Percentiles rank a stretch among this genome's conserved stretches.
Conservation (phyloP, 441 rosid genomes). For the Gossypium aridum region DNA sequence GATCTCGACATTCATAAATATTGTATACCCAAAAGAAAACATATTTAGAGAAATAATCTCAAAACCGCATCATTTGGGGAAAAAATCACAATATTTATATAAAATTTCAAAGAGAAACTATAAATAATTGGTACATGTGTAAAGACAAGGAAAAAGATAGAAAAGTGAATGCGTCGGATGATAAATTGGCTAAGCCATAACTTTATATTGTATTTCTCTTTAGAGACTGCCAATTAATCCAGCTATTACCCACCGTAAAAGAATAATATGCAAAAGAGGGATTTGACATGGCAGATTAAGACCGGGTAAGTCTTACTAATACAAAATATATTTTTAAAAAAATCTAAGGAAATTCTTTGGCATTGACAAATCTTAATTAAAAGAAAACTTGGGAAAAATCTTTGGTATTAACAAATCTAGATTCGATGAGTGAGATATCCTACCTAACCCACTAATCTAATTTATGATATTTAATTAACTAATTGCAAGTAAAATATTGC, state of each 20-base stretch:
- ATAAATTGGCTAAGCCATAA: not conserved
- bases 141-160: not conserved
- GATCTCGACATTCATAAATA: too few relatives aligned
- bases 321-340: not conserved
- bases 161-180: not conserved
- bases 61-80: too few relatives aligned
- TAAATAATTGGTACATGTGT: too few relatives aligned
- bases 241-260: not conserved
- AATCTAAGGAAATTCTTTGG: constrained; percentile 16
- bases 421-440: constrained; percentile 9
- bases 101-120: too few relatives aligned
- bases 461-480: not conserved
- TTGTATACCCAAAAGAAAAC: too few relatives aligned
- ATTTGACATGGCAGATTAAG: constrained; percentile 3
- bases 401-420: constrained; percentile 14
- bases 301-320: not conserved
- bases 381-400: constrained; percentile 18
- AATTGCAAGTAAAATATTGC: constrained; percentile 8
- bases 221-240: not conserved
- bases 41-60: too few relatives aligned
- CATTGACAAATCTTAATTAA: constrained; percentile 7
- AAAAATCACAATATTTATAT: too few relatives aligned
- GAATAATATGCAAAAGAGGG: not conserved
- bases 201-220: not conserved
- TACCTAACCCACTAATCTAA: constrained; percentile 27